Evolutionary conservation across 495 filamentous ascomycete genomes (phyloP).

Genomic region (Talaromyces borbonicus): DNA sequence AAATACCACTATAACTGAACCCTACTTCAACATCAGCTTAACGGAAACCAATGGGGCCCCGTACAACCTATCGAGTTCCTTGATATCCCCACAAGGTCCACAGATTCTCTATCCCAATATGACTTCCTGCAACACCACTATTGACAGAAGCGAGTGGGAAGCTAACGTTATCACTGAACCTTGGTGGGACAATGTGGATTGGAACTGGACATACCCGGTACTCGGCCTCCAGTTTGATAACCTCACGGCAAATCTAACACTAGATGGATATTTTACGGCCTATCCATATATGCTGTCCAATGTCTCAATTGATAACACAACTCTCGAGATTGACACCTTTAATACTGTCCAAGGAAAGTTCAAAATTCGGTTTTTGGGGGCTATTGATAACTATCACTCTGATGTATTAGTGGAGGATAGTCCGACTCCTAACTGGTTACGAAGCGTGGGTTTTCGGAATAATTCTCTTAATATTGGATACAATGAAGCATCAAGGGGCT

Average conservation of each 20-base stretch:
- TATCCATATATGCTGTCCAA: too few relatives aligned
- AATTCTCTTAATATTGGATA: slow-evolving; percentile 11
- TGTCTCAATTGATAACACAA: background rate
- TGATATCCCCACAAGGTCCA: background rate
- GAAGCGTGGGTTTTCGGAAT: slow-evolving; percentile 11
- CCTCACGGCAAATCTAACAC: slow-evolving; percentile 10
- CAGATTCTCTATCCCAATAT: background rate
- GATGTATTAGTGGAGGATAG: slow-evolving; percentile 9
- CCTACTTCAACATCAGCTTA: background rate
- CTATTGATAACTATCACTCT: slow-evolving; percentile 12
- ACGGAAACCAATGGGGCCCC: background rate
- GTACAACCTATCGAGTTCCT: background rate
- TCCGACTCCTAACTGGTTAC: slow-evolving; percentile 8
- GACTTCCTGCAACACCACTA: background rate
- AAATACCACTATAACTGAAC: background rate
- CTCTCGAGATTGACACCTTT: background rate
- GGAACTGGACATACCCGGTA: slow-evolving; percentile 4
- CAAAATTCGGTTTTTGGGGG: slow-evolving; percentile 7
- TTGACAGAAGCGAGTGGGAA: background rate
- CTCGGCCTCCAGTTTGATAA: slow-evolving; percentile 9
- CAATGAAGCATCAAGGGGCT: too few relatives aligned
- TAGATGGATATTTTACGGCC: slow-evolving; percentile 10
- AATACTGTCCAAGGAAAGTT: slow-evolving; percentile 10
- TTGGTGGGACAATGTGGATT: background rate
- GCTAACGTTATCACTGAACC: background rate